Evolutionary conservation across 2,329 filamentous ascomycete genomes (phyloP).

Genomic region (Cyphellophora attinorum): DNA sequence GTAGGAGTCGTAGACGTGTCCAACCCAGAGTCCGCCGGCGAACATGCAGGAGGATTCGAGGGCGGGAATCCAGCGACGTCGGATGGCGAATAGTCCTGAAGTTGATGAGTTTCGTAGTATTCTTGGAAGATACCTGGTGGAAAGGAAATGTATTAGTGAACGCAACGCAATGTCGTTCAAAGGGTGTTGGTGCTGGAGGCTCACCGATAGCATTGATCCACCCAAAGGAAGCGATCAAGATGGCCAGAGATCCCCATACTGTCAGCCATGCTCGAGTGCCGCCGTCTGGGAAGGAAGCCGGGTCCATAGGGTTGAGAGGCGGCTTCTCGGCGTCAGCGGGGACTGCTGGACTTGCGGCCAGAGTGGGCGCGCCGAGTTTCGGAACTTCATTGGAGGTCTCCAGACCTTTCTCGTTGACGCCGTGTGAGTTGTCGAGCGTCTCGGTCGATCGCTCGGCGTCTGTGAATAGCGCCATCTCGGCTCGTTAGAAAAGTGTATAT

Average conservation of each 20-base stretch:
- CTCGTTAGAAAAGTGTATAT: no score
- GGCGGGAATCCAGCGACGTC: conserved; percentile 51
- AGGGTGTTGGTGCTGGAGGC: not conserved
- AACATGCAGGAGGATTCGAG: conserved; percentile 38
- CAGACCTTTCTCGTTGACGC: no score
- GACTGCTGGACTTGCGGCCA: conserved; percentile 3
- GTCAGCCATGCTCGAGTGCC: conserved; percentile 33
- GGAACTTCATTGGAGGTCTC: no score
- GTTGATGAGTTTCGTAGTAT: conserved; percentile 46
- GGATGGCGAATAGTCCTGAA: conserved; percentile 41
- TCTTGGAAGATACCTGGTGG: conserved; percentile 50
- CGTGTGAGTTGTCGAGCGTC: no score
- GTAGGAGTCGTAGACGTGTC: conserved; percentile 47
- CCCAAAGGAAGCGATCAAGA: conserved; percentile 31
- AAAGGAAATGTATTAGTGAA: not conserved
- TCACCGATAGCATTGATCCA: conserved; percentile 21
- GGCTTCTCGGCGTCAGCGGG: conserved; percentile 3
- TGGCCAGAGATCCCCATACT: conserved; percentile 31
- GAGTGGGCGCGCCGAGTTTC: no score
- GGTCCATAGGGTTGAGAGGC: conserved; percentile 13
- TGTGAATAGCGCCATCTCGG: no score
- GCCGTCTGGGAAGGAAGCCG: conserved; percentile 28
- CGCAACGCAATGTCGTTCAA: not conserved
- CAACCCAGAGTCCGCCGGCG: conserved; percentile 18
- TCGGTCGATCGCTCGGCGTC: no score